Evolutionary conservation across 306 rosid genomes (phyloP), one percentile per base, ranked within the genome.

Genomic region (Sicyos edulis): DNA sequence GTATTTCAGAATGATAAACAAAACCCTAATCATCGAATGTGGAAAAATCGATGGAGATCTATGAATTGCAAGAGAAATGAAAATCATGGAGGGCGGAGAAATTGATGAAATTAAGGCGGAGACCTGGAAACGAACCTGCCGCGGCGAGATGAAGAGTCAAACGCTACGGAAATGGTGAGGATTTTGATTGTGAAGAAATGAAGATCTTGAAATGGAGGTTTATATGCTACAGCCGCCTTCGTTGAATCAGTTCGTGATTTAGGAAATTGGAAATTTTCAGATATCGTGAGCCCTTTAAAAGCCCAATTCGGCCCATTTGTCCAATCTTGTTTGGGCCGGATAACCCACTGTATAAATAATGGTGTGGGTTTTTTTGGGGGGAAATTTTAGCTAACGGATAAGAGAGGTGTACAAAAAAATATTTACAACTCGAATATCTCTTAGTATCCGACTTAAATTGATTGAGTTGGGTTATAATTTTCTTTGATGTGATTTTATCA

Each of bases 201-300:
- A 8, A 66, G 16, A 20, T 47, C 54, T 66, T 44, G 4, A 37
- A 63, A 37, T 1, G 26, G 32, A 42, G n/a, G 52, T 47, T 62
- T 62, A 59, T 59, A 59, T 26, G 44, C 10, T n/a, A 19, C n/a
- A 64, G 71, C 71, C 71, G 70, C 70, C 51, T 63, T 32, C 70
- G 42, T 5, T 40, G 70, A 63, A 19, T 15, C 11, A 9, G 15
- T 3, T 56, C 12, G 0, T 32, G 37, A 32, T 32, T 32, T 32
- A 3, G 9, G 9, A 58, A 10, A 24, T 5, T 24, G n/a, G 67
- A 32, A 61, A 32, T 29, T 0, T 63, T 63, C 52, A 63, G 52
- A 63, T 24, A n/a, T 16, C 15, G 15, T 3, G 26, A 10, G 50
- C 52, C 52, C 70, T 37, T 40, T 34, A 40, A 63, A 15, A 37